Base-by-base conservation (phyloP, 495 filamentous ascomycete genomes). In the Clavariopsis aquatica region DNA sequence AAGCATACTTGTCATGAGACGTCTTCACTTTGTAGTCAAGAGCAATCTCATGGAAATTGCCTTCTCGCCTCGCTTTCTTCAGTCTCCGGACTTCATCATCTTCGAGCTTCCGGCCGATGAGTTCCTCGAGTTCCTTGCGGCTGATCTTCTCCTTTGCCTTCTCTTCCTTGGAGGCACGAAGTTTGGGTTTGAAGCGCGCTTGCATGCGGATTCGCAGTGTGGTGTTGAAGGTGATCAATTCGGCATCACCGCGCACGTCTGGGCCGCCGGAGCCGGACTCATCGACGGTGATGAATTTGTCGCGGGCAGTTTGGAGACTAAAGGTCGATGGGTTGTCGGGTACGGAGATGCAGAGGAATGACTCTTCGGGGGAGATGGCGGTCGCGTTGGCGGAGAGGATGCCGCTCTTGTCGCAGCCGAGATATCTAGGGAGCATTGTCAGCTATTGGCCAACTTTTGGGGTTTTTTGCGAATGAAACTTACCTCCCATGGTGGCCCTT, bases 1-100 rank as follows among this genome's bases (percentile, higher is more conserved):
- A 55, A 3, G 87, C 87, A 80, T 84, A 98, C 75, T 98, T 98
- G 78, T 98, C 94, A 79, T 98, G 94, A 78, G 96, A 97, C 58
- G 86, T 89, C 76, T 94, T 96, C 12, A 96, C 90, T 75, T 91
- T 92, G 28, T 98, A 81, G 81, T 96, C 87, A 58, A 98, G 76
- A 65, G 97, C 74, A 56, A 83, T 83, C 76, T 98, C 95, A 77
- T 98, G 89, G 73, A 92, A 98, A 75, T 93, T 85, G 0, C 94
- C 91, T 73, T 96, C 91, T 74, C 85, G 80, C 74, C 92, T 82
- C 24, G 93, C 92, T 78, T 77, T 89, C 82, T 92, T 92, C 75
- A 98, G 75, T 72, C 73, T 83, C 76, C 81, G 88, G 9, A 98
- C 89, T 73, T 98, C 93, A 55, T 92, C 87, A 63, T 96, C 90